These are phyloP conservation scores for Xylaria venustula DNA, from an alignment of 495 filamentous ascomycete genomes.

Conservation along the genomic window DNA sequence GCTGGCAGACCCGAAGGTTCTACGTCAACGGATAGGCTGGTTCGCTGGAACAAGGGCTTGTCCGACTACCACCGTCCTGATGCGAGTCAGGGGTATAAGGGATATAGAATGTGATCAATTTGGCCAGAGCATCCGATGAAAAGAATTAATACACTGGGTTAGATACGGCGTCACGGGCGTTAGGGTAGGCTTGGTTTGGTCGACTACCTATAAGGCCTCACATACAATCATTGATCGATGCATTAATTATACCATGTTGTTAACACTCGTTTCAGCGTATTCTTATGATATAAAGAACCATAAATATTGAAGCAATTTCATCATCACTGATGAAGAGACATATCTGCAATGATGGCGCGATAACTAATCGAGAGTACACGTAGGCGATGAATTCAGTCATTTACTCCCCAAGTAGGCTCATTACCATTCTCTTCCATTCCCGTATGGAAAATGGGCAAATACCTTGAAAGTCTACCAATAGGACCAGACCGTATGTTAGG, in stretches of 20 bases:
- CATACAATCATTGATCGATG: not conserved
- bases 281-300: not conserved
- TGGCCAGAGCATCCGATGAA: too few relatives aligned
- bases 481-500: too few relatives aligned
- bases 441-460: too few relatives aligned
- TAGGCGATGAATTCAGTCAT: too few relatives aligned
- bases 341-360: too few relatives aligned
- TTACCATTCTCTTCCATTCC: too few relatives aligned
- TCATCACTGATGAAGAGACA: too few relatives aligned
- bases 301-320: too few relatives aligned
- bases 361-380: too few relatives aligned
- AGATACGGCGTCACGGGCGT: conserved; percentile 1
- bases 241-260: not conserved
- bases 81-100: conserved; percentile 20
- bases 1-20: conserved; percentile 19
- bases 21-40: conserved; percentile 23
- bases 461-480: too few relatives aligned
- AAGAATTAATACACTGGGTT: too few relatives aligned
- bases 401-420: too few relatives aligned
- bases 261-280: not conserved
- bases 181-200: not conserved
- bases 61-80: conserved; percentile 25
- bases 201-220: not conserved
- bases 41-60: conserved; percentile 31
- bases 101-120: conserved; percentile 24